Percentiles rank a stretch among this genome's conserved stretches.
phyloP scores from a whole-genome alignment of 2,329 filamentous ascomycete genomes.

The Aspergillus floridensis region DNA sequence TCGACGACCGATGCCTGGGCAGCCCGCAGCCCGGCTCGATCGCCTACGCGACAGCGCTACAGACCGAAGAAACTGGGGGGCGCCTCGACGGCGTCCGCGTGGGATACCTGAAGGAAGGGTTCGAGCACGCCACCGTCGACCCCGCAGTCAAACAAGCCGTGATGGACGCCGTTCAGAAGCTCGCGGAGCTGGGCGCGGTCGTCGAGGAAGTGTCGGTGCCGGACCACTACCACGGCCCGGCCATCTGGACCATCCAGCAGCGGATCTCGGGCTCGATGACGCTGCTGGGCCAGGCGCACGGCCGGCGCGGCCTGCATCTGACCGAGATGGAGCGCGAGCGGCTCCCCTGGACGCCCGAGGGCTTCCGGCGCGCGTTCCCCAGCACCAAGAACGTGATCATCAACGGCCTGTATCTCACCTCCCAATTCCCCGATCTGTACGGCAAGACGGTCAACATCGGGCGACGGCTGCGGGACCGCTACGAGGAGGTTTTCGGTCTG shows the following conservation, averaged over 20 bases:
- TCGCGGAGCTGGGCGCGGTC: conserved; percentile 48
- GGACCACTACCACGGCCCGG: conserved; percentile 43
- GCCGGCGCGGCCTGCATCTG: conserved; percentile 50
- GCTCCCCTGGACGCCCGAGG: conserved; percentile 47
- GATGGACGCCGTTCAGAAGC: conserved; percentile 40
- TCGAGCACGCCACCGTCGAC: conserved; percentile 40
- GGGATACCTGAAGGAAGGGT: conserved; percentile 49
- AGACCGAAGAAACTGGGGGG: conserved; percentile 5
- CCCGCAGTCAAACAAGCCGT: conserved; percentile 44
- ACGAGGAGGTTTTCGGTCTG: conserved; percentile 39
- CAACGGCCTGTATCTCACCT: conserved; percentile 41
- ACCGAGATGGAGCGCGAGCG: conserved; percentile 52
- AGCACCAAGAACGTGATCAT: conserved; percentile 48
- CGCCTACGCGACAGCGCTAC: conserved; percentile 14
- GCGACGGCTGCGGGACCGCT: conserved; percentile 39
- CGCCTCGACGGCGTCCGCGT: conserved; percentile 30
- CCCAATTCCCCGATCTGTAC: conserved; percentile 40
- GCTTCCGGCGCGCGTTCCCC: conserved; percentile 48
- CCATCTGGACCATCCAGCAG: conserved; percentile 48
- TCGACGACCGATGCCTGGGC: conserved; percentile 48
- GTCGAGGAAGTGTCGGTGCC: conserved; percentile 54
- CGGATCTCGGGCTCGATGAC: conserved; percentile 44
- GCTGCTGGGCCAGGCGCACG: conserved; percentile 45
- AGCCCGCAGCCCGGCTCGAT: conserved; percentile 25
- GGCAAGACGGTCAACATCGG: conserved; percentile 43